Conservation (phyloP, 331 rosid species). For the Erythrophleum ivorense region DNA sequence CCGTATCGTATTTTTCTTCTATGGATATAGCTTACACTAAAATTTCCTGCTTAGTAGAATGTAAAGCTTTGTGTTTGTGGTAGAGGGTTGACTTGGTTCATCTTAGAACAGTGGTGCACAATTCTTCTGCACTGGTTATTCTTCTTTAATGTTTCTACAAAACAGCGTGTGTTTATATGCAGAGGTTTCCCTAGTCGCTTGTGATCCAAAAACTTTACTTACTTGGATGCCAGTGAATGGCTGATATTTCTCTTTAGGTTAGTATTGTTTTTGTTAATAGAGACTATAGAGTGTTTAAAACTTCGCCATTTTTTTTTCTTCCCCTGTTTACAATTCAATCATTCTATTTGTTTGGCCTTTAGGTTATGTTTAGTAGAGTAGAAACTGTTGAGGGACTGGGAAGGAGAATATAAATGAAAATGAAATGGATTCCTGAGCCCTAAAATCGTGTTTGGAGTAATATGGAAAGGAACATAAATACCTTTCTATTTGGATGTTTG, state of each 20-base stretch:
- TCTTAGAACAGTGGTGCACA: slow-evolving; percentile 18
- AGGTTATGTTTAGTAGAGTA: background rate
- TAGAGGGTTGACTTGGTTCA: slow-evolving; percentile 16
- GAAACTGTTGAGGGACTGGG: too few species aligned
- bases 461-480: too few species aligned
- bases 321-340: background rate
- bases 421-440: too few species aligned
- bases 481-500: too few species aligned
- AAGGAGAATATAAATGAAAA: too few species aligned
- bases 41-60: background rate
- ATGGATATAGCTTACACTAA: background rate
- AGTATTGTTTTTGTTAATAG: background rate
- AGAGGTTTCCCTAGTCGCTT: slow-evolving; percentile 13
- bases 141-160: background rate
- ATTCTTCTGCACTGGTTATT: slow-evolving; percentile 14
- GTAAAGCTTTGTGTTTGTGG: background rate
- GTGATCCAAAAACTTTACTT: background rate
- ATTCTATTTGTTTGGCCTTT: slow-evolving; percentile 19
- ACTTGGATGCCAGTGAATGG: background rate
- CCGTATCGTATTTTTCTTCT: background rate
- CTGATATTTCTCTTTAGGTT: background rate
- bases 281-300: background rate
- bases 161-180: slow-evolving; percentile 6
- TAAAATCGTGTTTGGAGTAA: too few species aligned
- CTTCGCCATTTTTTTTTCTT: background rate